phyloP scores from a whole-genome alignment of 2,329 filamentous ascomycete species.

The Aureobasidium leucospermi region DNA sequence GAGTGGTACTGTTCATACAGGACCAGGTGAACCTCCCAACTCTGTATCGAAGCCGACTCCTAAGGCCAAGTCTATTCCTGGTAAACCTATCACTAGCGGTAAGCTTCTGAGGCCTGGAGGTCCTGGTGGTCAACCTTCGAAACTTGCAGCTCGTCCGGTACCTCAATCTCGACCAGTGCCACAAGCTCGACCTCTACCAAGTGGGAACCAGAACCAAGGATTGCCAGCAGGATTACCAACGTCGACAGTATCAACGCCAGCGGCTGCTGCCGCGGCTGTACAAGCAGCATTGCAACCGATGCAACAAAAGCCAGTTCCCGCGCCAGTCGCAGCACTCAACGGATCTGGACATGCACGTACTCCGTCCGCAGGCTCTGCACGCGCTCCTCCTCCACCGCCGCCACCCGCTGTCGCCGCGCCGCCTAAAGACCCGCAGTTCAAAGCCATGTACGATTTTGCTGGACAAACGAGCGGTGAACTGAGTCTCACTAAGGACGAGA shows the following conservation, averaged over 20 bases:
- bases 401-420: slow-evolving; percentile 53
- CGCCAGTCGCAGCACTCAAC: slow-evolving; percentile 48
- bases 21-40: slow-evolving; percentile 72
- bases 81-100: slow-evolving; percentile 85
- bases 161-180: slow-evolving; percentile 41
- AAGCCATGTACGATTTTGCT: slow-evolving; percentile 86
- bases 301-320: slow-evolving; percentile 25
- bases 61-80: slow-evolving; percentile 75
- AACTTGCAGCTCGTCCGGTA: slow-evolving; percentile 49
- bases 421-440: slow-evolving; percentile 65
- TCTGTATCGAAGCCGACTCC: slow-evolving; percentile 80
- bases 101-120: slow-evolving; percentile 87
- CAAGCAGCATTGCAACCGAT: slow-evolving; percentile 25
- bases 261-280: slow-evolving; percentile 41
- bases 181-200: slow-evolving; percentile 33
- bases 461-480: slow-evolving; percentile 82
- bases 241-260: slow-evolving; percentile 31
- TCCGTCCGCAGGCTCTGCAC: slow-evolving; percentile 33
- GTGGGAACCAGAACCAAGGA: slow-evolving; percentile 11
- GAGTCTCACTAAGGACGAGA: slow-evolving; percentile 67
- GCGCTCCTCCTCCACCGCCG: slow-evolving; percentile 56
- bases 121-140: slow-evolving; percentile 73
- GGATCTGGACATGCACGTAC: slow-evolving; percentile 36
- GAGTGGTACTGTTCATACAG: slow-evolving; percentile 83
- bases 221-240: slow-evolving; percentile 13